Evolutionary conservation across 345 rosid species (phyloP).

Genomic region (Orychophragmus violaceus): DNA sequence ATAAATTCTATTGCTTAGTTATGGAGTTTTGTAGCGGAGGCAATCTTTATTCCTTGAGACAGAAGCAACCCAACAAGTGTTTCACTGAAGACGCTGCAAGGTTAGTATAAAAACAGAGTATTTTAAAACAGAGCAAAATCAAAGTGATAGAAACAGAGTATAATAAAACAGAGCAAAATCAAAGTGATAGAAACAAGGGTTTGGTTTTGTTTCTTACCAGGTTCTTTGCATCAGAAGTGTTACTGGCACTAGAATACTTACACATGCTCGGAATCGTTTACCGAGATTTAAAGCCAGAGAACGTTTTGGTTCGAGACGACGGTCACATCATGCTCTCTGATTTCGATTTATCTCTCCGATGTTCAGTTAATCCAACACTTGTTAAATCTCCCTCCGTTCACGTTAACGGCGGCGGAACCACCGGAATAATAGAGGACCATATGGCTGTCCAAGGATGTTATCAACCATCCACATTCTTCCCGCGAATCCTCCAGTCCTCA

Average conservation of each 20-base stretch:
- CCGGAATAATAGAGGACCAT: background rate
- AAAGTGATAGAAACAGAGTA: background rate
- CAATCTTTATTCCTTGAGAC: slow-evolving; percentile 77
- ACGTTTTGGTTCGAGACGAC: slow-evolving; percentile 57
- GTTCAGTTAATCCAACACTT: slow-evolving; percentile 63
- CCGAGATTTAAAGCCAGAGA: slow-evolving; percentile 57
- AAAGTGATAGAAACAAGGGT: background rate
- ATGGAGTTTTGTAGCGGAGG: slow-evolving; percentile 89
- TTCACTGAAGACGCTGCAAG: slow-evolving; percentile 66
- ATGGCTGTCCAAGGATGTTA: slow-evolving; percentile 24
- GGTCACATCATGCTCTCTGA: slow-evolving; percentile 67
- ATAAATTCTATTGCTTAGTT: slow-evolving; percentile 64
- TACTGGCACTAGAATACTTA: slow-evolving; percentile 52
- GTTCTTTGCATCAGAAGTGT: slow-evolving; percentile 58
- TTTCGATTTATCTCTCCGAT: slow-evolving; percentile 53
- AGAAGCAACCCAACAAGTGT: slow-evolving; percentile 53
- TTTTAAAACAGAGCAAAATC: background rate
- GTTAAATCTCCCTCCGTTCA: slow-evolving; percentile 46
- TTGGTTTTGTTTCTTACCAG: slow-evolving; percentile 25
- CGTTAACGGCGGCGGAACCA: slow-evolving; percentile 30
- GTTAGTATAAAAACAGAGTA: slow-evolving; percentile 31
- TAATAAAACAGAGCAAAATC: background rate
- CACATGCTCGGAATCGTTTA: slow-evolving; percentile 48
- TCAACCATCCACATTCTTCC: slow-evolving; percentile 30
- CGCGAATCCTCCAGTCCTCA: slow-evolving; percentile 31